These are phyloP conservation scores for Dothideomycetidae sp. DNA, from an alignment of 2,329 filamentous ascomycete species.

Conservation along the genomic window DNA sequence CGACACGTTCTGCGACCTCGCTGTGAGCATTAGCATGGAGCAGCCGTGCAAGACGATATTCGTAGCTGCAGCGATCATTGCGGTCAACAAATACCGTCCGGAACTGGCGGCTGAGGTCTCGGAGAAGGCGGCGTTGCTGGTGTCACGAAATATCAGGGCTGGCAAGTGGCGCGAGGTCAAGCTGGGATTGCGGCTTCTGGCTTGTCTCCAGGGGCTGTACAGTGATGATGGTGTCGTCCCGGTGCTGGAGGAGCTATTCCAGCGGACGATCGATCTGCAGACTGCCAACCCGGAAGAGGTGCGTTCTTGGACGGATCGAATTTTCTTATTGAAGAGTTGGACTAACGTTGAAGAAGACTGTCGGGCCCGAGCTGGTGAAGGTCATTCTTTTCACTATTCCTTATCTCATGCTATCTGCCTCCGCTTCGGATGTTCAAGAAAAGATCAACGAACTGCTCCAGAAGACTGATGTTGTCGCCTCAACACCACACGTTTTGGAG, in stretches of 20 bases:
- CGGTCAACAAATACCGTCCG: slow-evolving; percentile 62
- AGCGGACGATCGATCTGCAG: slow-evolving; percentile 80
- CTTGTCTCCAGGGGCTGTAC: slow-evolving; percentile 67
- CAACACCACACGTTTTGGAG: slow-evolving; percentile 73
- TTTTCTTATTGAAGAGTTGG: too few relatives aligned
- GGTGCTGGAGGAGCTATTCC: slow-evolving; percentile 79
- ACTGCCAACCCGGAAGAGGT: slow-evolving; percentile 88
- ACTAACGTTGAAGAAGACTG: too few relatives aligned
- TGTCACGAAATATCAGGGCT: slow-evolving; percentile 52
- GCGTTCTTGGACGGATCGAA: slow-evolving; percentile 28
- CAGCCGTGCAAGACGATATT: slow-evolving; percentile 98
- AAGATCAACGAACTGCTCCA: slow-evolving; percentile 70
- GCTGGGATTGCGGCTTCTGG: slow-evolving; percentile 74
- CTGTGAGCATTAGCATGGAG: slow-evolving; percentile 67
- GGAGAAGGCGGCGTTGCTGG: slow-evolving; percentile 42
- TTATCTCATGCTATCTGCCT: slow-evolving; percentile 63
- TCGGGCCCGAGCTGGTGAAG: slow-evolving; percentile 78
- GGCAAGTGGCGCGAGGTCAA: slow-evolving; percentile 88
- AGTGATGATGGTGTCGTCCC: slow-evolving; percentile 76
- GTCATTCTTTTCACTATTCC: slow-evolving; percentile 91
- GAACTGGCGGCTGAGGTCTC: slow-evolving; percentile 62
- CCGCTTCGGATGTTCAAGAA: slow-evolving; percentile 51
- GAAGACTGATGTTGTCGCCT: slow-evolving; percentile 89
- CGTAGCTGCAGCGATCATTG: slow-evolving; percentile 66
- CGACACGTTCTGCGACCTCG: slow-evolving; percentile 56